Conservation (phyloP, 805 yeast genomes). For the Geotrichum ghanense region DNA sequence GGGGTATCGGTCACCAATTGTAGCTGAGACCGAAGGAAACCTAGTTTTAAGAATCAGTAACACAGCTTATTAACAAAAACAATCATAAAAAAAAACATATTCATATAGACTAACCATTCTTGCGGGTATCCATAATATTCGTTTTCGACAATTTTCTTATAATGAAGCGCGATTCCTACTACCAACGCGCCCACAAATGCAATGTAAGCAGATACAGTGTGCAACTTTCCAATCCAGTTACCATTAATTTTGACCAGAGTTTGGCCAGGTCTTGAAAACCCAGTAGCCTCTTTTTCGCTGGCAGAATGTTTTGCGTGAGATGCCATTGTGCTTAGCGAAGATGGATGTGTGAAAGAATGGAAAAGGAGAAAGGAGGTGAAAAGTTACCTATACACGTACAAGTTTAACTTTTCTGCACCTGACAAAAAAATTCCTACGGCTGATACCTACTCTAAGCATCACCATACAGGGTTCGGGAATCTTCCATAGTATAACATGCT, state of each 20-base stretch:
- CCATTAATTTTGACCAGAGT: slow-evolving; percentile 39
- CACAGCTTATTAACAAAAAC: neutral
- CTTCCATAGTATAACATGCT: no score
- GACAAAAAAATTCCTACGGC: no score
- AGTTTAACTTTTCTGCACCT: no score
- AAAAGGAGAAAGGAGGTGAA: no score
- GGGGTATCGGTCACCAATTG: slow-evolving; percentile 95
- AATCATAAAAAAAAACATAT: neutral
- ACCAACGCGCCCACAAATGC: slow-evolving; percentile 69
- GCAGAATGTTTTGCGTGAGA: slow-evolving; percentile 7
- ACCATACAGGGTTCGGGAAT: no score
- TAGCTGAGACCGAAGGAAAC: slow-evolving; percentile 92
- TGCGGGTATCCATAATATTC: slow-evolving; percentile 86
- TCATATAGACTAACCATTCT: slow-evolving; percentile 51
- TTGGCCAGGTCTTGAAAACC: slow-evolving; percentile 10
- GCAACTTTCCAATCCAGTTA: slow-evolving; percentile 55
- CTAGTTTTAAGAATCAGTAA: slow-evolving; percentile 9
- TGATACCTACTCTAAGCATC: no score
- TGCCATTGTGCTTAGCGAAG: no score
- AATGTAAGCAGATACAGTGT: slow-evolving; percentile 51
- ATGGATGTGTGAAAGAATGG: no score
- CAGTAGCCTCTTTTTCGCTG: slow-evolving; percentile 9
- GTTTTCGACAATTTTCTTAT: slow-evolving; percentile 77
- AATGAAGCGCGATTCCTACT: slow-evolving; percentile 71
- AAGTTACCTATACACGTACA: no score